A percentile compares a stretch with the other conserved stretches of the same genome.
Evolutionary conservation across 2,329 filamentous ascomycete species (phyloP).

Genomic region (Raffaelea deltoideospora): DNA sequence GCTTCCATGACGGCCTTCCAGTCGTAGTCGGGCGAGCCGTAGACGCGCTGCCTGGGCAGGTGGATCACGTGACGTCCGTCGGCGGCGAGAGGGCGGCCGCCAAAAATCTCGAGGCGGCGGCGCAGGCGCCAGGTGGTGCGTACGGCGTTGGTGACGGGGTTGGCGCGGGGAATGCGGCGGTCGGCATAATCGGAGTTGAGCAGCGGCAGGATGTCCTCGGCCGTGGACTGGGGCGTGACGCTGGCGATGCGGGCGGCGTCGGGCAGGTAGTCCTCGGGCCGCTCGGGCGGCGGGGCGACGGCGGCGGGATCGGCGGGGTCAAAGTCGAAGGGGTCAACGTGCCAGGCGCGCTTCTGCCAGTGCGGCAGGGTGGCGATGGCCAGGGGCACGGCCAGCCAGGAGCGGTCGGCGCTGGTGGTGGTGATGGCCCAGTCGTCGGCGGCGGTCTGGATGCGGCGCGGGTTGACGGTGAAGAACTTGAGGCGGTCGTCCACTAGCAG

Average conservation of each 20-base stretch:
- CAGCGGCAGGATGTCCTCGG: conserved; percentile 6
- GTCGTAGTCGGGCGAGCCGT: conserved; percentile 8
- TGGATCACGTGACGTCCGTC: conserved; percentile 4
- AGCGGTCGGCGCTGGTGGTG: conserved; percentile 5
- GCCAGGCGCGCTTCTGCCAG: conserved; percentile 9
- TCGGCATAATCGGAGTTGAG: conserved; percentile 8
- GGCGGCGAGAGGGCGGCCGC: neutral
- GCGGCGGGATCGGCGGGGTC: too few relatives aligned
- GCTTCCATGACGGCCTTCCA: neutral
- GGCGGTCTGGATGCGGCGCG: conserved; percentile 7
- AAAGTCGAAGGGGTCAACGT: conserved; percentile 11
- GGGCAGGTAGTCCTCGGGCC: conserved; percentile 2
- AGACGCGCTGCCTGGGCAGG: conserved; percentile 10
- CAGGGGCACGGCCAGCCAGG: conserved; percentile 9
- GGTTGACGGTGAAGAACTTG: neutral
- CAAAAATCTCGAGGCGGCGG: conserved; percentile 5
- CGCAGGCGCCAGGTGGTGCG: conserved; percentile 8
- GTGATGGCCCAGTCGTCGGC: conserved; percentile 4
- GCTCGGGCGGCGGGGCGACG: too few relatives aligned
- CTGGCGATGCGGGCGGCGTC: neutral
- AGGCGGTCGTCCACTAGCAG: neutral
- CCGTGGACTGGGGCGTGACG: neutral
- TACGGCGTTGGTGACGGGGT: too few relatives aligned
- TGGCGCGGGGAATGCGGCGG: conserved; percentile 1
- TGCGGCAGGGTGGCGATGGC: conserved; percentile 6